Evolutionary conservation across 306 rosid species (phyloP), one percentile per base, ranked within the genome.

Genomic region (Mimosa bimucronata): DNA sequence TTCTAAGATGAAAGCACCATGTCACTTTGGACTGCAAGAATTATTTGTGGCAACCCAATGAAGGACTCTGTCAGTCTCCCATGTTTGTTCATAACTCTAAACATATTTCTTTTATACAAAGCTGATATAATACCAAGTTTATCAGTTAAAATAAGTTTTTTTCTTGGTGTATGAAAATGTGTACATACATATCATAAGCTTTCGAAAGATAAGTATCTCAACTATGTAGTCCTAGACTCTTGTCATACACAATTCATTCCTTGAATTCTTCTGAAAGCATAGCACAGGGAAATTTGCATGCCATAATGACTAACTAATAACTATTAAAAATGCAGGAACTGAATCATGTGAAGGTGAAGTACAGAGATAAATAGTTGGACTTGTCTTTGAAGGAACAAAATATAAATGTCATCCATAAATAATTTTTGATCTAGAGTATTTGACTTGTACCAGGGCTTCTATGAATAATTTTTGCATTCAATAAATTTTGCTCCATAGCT

Each of bases 391-490:
- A 26, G 34, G 66, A 60, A 16, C 66, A 60, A 13, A 11, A 60
- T 60, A 60, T 25, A 23, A 30, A 23, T 57, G 65, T 25, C 65
- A 58, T 58, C 65, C 46, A 28, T 46, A 38, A 64, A 64, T 58
- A 45, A 11, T 45, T 2, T 9, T 1, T 13, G 34, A 31, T 16
- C 41, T 7, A 29, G 42, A 71, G 38, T 16, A 71, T 29, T 3
- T 18, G 21, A n/a, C 44, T 48, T 50, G 16, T 12, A 31, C 7
- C 38, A 38, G 30, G 40, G 44, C 9, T 55, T 23, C 21, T 21
- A 38, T 19, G 34, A 57, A 74, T 37, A 37, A 19, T 52, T 34
- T 34, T 34, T 34, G n/a, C 77, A 25, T 74, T 46, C 69, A 74
- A 74, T 15, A 66, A 73, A 12, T 66, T 48, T 48, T 48, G 31